A percentile compares a stretch with the other conserved stretches of the same genome.
These are phyloP conservation scores for Friedmanniomyces endolithicus DNA, from an alignment of 495 filamentous ascomycete species.

Conservation along the genomic window DNA sequence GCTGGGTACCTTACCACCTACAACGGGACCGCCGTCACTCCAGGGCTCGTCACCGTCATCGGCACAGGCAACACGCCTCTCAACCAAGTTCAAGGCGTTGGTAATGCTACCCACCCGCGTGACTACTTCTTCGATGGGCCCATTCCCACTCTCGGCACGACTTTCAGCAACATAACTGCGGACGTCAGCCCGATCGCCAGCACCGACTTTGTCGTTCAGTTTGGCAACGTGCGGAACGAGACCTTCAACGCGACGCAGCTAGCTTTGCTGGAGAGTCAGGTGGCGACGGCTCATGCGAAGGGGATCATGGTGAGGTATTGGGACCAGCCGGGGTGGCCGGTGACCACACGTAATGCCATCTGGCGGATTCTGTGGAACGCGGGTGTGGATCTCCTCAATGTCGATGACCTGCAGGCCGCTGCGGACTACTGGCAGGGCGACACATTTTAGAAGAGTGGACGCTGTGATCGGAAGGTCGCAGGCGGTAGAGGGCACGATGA, in stretches of 20 bases:
- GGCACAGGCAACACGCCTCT: constrained; percentile 32
- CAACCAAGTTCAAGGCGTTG: constrained; percentile 36
- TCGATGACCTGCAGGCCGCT: constrained; percentile 31
- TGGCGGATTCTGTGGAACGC: constrained; percentile 29
- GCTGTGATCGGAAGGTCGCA: too few species aligned
- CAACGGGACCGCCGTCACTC: constrained; percentile 22
- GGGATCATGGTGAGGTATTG: constrained; percentile 31
- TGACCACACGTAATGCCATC: constrained; percentile 28
- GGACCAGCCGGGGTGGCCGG: constrained; percentile 30
- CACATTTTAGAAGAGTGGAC: not conserved
- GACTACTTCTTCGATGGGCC: constrained; percentile 55
- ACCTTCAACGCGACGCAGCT: constrained; percentile 28
- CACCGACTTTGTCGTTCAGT: constrained; percentile 19
- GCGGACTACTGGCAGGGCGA: constrained; percentile 30
- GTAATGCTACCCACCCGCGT: constrained; percentile 25
- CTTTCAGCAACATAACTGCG: constrained; percentile 28
- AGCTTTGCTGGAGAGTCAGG: constrained; percentile 26
- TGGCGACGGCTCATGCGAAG: constrained; percentile 29
- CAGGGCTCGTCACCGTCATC: constrained; percentile 28
- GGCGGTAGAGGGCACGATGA: too few species aligned
- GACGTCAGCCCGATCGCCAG: constrained; percentile 24
- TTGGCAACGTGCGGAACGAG: constrained; percentile 30
- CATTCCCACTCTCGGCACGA: constrained; percentile 35
- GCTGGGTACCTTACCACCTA: constrained; percentile 26
- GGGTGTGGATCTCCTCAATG: constrained; percentile 31